phyloP scores from a whole-genome alignment of 1,139 yeast genomes.

The Hemisphaericaspora subhashii region DNA sequence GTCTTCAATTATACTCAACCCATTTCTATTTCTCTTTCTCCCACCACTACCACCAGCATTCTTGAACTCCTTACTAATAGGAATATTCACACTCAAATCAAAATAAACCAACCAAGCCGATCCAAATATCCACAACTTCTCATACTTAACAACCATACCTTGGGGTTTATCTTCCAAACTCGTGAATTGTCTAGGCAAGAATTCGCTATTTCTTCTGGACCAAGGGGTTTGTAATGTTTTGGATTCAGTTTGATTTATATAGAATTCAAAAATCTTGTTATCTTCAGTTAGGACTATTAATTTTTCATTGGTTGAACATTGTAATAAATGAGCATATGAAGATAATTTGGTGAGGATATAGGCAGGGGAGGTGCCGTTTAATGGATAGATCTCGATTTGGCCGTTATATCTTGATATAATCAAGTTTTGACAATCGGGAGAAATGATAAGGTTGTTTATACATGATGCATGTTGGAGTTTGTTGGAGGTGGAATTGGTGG shows the following conservation, averaged over 20 bases:
- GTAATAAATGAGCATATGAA: constrained; percentile 61
- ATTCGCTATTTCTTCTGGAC: constrained; percentile 77
- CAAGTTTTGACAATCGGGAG: constrained; percentile 42
- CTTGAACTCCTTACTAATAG: constrained; percentile 35
- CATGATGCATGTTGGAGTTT: constrained; percentile 35
- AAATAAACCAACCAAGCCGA: constrained; percentile 80
- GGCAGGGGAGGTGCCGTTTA: constrained; percentile 18
- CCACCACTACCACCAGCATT: constrained; percentile 19
- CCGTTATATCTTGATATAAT: constrained; percentile 68
- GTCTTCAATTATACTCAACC: constrained; percentile 48
- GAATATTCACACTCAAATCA: constrained; percentile 64
- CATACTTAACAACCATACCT: constrained; percentile 58
- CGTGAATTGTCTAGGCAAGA: constrained; percentile 66
- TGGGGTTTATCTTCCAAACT: constrained; percentile 67
- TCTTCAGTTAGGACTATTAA: constrained; percentile 72
- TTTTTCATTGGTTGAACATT: constrained; percentile 51
- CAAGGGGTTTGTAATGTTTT: constrained; percentile 61
- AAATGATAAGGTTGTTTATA: constrained; percentile 52
- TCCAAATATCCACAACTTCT: constrained; percentile 79
- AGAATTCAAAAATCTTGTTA: constrained; percentile 70
- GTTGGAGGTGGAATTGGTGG: constrained; percentile 10
- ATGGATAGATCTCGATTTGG: constrained; percentile 53
- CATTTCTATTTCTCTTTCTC: constrained; percentile 66
- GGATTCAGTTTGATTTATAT: constrained; percentile 26
- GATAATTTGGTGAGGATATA: constrained; percentile 51